A percentile compares a stretch with the other conserved stretches of the same genome.
phyloP scores from a whole-genome alignment of 768 basidiomycete species.

The Lactifluus subvellereus region DNA sequence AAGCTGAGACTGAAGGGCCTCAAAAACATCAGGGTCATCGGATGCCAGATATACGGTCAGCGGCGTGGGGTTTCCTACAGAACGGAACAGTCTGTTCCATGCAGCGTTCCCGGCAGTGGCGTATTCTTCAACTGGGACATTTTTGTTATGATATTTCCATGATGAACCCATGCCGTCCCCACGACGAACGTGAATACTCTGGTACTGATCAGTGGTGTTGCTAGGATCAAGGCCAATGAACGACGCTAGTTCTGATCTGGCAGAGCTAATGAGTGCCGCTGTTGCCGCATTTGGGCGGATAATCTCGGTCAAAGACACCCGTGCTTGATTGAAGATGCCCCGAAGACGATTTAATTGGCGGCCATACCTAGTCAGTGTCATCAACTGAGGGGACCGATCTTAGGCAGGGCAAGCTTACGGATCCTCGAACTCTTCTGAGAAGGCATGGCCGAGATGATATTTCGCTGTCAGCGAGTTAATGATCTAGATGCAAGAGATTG shows the following conservation, averaged over 20 bases:
- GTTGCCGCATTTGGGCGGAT: slow-evolving; percentile 50
- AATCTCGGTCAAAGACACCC: slow-evolving; percentile 43
- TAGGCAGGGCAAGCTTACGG: slow-evolving; percentile 39
- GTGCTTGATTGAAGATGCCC: slow-evolving; percentile 46
- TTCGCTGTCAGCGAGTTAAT: slow-evolving; percentile 59
- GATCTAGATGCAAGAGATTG: slow-evolving; percentile 35
- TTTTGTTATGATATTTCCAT: slow-evolving; percentile 38
- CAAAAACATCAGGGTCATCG: slow-evolving; percentile 44
- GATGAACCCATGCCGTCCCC: slow-evolving; percentile 50
- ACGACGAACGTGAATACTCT: slow-evolving; percentile 57
- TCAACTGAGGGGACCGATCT: not conserved
- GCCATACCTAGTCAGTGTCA: slow-evolving; percentile 39
- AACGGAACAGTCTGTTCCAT: slow-evolving; percentile 36
- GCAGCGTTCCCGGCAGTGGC: slow-evolving; percentile 38
- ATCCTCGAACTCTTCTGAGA: slow-evolving; percentile 54
- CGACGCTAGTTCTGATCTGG: slow-evolving; percentile 41
- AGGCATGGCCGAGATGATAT: slow-evolving; percentile 55
- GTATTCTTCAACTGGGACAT: slow-evolving; percentile 49
- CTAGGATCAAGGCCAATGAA: slow-evolving; percentile 25
- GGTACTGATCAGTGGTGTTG: slow-evolving; percentile 33
- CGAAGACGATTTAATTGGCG: slow-evolving; percentile 50
- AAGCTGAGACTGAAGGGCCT: slow-evolving; percentile 40
- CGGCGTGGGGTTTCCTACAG: slow-evolving; percentile 24
- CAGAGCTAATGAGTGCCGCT: slow-evolving; percentile 42
- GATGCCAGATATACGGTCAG: slow-evolving; percentile 54